These are phyloP conservation scores for Theobroma cacao DNA, from an alignment of 345 rosid species.

Conservation along the genomic window DNA sequence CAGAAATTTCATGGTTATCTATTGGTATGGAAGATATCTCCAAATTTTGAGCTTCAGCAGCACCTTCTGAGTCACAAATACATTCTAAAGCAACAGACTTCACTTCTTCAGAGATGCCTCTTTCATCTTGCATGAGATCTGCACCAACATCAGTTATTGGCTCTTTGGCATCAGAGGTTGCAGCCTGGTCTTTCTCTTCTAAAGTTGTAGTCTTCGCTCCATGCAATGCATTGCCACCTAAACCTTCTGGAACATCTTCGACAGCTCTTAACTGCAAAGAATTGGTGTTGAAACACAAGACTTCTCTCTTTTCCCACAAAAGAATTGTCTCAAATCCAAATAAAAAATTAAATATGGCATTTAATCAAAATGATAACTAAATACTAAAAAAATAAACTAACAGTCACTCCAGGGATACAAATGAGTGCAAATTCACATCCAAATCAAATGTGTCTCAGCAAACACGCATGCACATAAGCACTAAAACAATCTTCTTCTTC, in stretches of 20 bases:
- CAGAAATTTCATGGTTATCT: conserved; percentile 34
- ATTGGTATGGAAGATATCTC: conserved; percentile 30
- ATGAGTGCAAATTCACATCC: background rate
- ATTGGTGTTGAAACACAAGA: conserved; percentile 20
- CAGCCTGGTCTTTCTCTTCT: conserved; percentile 37
- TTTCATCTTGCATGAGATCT: conserved; percentile 31
- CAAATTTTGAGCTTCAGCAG: conserved; percentile 28
- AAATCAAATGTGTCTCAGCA: conserved; percentile 5
- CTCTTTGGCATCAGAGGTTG: conserved; percentile 31
- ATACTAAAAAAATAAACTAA: background rate
- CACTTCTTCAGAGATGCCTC: conserved; percentile 16
- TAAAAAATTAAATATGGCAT: conserved; percentile 1
- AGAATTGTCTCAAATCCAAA: background rate
- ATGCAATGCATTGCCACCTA: conserved; percentile 27
- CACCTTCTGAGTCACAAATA: conserved; percentile 25
- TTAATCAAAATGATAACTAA: conserved; percentile 6
- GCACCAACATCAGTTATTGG: conserved; percentile 23
- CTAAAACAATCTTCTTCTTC: background rate
- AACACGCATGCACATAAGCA: background rate
- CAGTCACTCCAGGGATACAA: background rate
- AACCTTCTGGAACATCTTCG: conserved; percentile 47
- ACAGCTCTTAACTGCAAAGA: conserved; percentile 51
- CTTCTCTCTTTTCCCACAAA: background rate
- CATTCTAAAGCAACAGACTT: conserved; percentile 27
- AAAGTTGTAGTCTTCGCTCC: conserved; percentile 29